Conservation (phyloP, 192 early-diverging fungal genomes). For the Coemansia sp. region DNA sequence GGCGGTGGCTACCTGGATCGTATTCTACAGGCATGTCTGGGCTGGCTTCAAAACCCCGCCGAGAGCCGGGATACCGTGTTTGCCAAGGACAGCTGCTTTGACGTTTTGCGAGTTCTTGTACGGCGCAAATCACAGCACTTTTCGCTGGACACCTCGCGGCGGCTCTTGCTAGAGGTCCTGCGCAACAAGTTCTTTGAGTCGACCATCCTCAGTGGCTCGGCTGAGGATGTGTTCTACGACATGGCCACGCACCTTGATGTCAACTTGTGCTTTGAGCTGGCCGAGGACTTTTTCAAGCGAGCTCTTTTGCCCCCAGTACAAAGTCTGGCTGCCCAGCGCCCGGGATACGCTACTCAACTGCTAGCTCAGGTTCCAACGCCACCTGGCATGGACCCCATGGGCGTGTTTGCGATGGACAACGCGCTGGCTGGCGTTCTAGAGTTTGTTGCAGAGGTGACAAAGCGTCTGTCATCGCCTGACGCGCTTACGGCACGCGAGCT, state of each 20-base stretch:
- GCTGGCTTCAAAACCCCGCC: conserved; percentile 46
- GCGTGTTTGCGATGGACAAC: conserved; percentile 53
- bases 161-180: conserved; percentile 48
- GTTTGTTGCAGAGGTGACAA: conserved; percentile 45
- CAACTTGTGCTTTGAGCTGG: conserved; percentile 48
- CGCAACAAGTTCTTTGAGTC: conserved; percentile 54
- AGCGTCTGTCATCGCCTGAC: conserved; percentile 28
- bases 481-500: conserved; percentile 30
- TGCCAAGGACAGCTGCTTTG: conserved; percentile 55
- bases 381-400: conserved; percentile 42
- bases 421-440: conserved; percentile 54
- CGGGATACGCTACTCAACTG: conserved; percentile 30
- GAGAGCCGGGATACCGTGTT: conserved; percentile 54
- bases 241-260: conserved; percentile 47
- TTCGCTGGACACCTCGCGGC: conserved; percentile 33
- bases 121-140: conserved; percentile 52
- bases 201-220: conserved; percentile 53
- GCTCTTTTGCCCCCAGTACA: conserved; percentile 35
- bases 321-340: conserved; percentile 10
- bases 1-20: conserved; percentile 41
- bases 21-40: conserved; percentile 44
- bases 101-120: conserved; percentile 54
- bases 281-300: conserved; percentile 51
- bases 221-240: conserved; percentile 54
- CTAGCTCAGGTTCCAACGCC: conserved; percentile 18